Evolutionary conservation across 257 asterid genomes (phyloP).

Genomic region (Scutellaria galericulata): DNA sequence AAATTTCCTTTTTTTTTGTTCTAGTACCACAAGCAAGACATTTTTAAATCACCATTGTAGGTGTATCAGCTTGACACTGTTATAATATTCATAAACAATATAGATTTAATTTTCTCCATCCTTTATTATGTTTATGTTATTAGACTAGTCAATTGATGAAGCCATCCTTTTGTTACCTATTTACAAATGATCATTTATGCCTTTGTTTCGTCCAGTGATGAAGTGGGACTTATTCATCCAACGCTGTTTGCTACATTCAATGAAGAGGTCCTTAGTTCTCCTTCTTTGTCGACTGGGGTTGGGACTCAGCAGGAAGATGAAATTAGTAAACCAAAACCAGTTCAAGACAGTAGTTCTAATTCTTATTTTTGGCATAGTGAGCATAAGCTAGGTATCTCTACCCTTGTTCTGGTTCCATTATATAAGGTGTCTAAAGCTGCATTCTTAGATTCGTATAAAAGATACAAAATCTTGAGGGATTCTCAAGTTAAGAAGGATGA

Average conservation of each 20-base stretch:
- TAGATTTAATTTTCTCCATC: neutral
- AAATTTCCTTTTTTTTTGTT: slow-evolving; percentile 1
- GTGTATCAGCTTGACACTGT: slow-evolving; percentile 10
- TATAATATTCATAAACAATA: neutral
- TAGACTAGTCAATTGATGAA: slow-evolving; percentile 1
- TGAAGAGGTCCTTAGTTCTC: slow-evolving; percentile 44
- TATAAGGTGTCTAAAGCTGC: slow-evolving; percentile 73
- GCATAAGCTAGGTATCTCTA: slow-evolving; percentile 86
- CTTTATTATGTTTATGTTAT: neutral
- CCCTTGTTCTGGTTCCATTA: slow-evolving; percentile 60
- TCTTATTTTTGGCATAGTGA: slow-evolving; percentile 64
- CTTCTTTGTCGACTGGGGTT: slow-evolving; percentile 35
- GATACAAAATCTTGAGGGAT: slow-evolving; percentile 42
- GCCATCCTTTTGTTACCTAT: slow-evolving; percentile 14
- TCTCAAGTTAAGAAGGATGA: slow-evolving; percentile 36
- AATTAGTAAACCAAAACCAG: slow-evolving; percentile 24
- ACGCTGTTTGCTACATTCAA: slow-evolving; percentile 65
- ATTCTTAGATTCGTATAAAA: slow-evolving; percentile 59
- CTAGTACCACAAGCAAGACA: neutral
- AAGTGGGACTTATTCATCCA: slow-evolving; percentile 91
- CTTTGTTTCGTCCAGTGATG: slow-evolving; percentile 59
- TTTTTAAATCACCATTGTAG: neutral
- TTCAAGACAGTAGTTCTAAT: slow-evolving; percentile 36
- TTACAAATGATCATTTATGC: slow-evolving; percentile 15
- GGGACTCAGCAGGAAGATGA: slow-evolving; percentile 34